phyloP scores from a whole-genome alignment of 495 filamentous ascomycete genomes.

The Letharia columbiana region DNA sequence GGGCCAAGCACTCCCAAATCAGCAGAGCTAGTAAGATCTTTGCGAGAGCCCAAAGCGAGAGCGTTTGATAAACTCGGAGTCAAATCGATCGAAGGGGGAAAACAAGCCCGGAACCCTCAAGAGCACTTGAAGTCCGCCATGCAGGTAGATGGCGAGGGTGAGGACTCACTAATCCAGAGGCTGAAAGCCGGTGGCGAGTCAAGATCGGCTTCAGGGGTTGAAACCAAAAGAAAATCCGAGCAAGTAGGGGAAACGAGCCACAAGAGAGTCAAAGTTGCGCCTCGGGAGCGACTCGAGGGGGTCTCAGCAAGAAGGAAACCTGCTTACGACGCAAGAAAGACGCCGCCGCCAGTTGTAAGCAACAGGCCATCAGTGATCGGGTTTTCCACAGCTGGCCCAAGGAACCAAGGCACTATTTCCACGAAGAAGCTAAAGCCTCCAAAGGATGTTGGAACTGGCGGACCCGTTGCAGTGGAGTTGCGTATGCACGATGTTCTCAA shows the following conservation, averaged over 20 bases:
- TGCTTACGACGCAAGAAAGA: neutral
- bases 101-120: neutral
- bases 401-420: slow-evolving; percentile 29
- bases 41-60: neutral
- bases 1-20: neutral
- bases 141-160: neutral
- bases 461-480: neutral
- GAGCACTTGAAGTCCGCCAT: neutral
- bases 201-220: neutral
- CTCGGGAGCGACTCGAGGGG: neutral
- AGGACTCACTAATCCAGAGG: neutral
- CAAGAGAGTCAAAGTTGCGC: neutral
- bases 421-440: slow-evolving; percentile 2
- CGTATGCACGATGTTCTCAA: neutral
- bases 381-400: slow-evolving; percentile 26
- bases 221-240: neutral
- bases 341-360: neutral
- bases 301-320: neutral
- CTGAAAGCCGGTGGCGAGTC: neutral
- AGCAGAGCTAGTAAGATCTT: neutral
- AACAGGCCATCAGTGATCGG: slow-evolving; percentile 26
- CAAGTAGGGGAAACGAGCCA: neutral
- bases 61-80: neutral
- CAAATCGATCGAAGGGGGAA: neutral
- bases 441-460: neutral